Conservation (phyloP, 192 early-diverging fungal genomes). For the Podochytrium sp. region DNA sequence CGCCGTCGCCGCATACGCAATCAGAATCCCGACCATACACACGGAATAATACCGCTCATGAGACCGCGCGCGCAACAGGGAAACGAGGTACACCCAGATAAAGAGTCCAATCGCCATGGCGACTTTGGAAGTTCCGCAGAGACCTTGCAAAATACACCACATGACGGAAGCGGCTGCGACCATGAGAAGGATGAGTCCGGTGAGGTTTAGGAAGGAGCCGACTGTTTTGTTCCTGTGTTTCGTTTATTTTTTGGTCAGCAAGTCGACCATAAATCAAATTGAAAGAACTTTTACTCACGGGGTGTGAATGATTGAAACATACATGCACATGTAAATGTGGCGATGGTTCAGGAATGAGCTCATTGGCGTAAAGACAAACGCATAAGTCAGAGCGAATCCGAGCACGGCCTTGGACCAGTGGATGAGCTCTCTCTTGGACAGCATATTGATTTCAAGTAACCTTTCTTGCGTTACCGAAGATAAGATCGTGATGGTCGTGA, state of each 20-base stretch:
- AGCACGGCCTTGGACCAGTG: no score
- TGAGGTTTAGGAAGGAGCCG: conserved; percentile 26
- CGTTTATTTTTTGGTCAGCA: background rate
- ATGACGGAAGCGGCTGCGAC: background rate
- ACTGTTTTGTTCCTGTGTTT: conserved; percentile 16
- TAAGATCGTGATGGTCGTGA: no score
- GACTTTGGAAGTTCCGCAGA: background rate
- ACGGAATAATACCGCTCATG: conserved; percentile 5
- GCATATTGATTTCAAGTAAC: no score
- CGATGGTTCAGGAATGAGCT: no score
- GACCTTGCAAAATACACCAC: background rate
- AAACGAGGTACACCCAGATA: conserved; percentile 6
- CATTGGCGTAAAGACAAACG: no score
- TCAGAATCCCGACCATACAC: background rate
- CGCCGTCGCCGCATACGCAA: background rate
- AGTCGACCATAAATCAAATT: background rate
- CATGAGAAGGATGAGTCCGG: background rate
- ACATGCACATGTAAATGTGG: no score
- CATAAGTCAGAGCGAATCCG: no score
- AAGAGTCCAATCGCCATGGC: conserved; percentile 6
- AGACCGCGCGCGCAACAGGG: conserved; percentile 7
- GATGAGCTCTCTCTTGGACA: no score
- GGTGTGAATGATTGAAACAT: no score
- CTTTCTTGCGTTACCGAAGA: no score
- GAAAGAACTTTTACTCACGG: no score